A percentile compares a stretch with the other conserved stretches of the same genome.
Evolutionary conservation across 2,329 filamentous ascomycete genomes (phyloP).

Genomic region (Paraconiothyrium sp.): DNA sequence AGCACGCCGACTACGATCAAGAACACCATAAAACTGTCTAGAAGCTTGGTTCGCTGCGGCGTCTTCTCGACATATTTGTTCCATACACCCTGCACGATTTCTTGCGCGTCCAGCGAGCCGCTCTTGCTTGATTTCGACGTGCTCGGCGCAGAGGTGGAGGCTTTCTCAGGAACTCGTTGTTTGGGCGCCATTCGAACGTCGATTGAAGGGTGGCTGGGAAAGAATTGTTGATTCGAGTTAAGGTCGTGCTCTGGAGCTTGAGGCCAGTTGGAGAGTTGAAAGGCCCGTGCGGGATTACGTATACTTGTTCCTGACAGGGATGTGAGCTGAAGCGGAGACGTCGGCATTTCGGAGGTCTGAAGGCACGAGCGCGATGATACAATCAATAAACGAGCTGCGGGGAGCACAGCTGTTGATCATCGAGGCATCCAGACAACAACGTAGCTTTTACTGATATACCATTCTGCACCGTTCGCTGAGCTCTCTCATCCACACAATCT

Average conservation of each 20-base stretch:
- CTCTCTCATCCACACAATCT: neutral
- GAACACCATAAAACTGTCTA: constrained; percentile 91
- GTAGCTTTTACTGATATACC: neutral
- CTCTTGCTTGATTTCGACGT: constrained; percentile 34
- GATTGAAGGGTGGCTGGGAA: constrained; percentile 13
- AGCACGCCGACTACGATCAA: constrained; percentile 84
- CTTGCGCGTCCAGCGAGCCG: constrained; percentile 51
- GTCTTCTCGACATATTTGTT: constrained; percentile 82
- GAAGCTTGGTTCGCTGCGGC: constrained; percentile 88
- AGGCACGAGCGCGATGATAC: constrained; percentile 16
- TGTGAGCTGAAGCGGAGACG: constrained; percentile 17
- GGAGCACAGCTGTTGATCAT: constrained; percentile 13
- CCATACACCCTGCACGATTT: constrained; percentile 76
- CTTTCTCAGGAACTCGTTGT: constrained; percentile 30
- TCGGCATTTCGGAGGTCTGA: constrained; percentile 14
- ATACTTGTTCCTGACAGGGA: constrained; percentile 19
- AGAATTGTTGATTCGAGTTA: constrained; percentile 13
- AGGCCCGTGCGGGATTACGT: constrained; percentile 19
- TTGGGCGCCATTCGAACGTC: constrained; percentile 45
- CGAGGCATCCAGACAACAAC: neutral
- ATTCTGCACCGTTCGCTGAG: neutral
- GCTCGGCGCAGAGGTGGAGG: constrained; percentile 24
- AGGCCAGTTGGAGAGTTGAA: constrained; percentile 27
- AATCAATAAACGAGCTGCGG: constrained; percentile 15
- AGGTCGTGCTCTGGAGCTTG: constrained; percentile 26